Base-by-base conservation (phyloP, 2,329 filamentous ascomycete genomes). In the Didymellaceae sp. region DNA sequence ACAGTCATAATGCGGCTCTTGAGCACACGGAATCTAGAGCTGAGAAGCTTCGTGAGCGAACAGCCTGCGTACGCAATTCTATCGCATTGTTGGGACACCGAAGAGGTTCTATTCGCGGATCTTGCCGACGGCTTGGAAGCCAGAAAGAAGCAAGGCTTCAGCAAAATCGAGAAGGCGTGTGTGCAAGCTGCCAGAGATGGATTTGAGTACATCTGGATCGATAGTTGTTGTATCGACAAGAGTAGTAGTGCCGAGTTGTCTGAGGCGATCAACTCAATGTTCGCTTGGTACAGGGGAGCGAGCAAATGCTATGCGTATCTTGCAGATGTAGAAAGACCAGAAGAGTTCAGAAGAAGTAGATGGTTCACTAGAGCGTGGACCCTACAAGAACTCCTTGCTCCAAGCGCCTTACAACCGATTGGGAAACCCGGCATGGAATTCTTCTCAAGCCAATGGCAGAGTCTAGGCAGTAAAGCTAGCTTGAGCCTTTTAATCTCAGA, bases 211-310 rank as follows among this genome's bases (percentile, higher is more conserved):
- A 39, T 39, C 1, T 65, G 59, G 57, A 46, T 61, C 1, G 58
- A 64, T 18, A 61, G 55, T 1, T 65, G 58, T 13, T 61, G 61
- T 20, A 65, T 65, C n/a, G 55, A 65, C n/a, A 62, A 64, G 17
- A 49, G 28, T 3, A 60, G 54, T 2, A 59, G 43, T 8, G 52
- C 53, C 9, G 52, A 61, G 17, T 42, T 60, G 2, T 56, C 52
- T 1, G 52, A 58, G 14, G 57, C 55, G 6, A 60, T 60, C 26
- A 55, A 62, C 24, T 58, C 52, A 1, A 55, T 61, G 55, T 62
- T 59, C 10, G n/a, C 41, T 1, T 65, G 56, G 53, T 65, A 66
- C 9, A 40, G 28, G 22, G 5, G 45, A 3, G 52, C 55, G 0
- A 11, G 1, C 2, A 46, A 45, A 3, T 66, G 63, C n/a, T 63